Base-by-base conservation (phyloP, 1,284 basidiomycete species). In the Rhodotorula sp. region DNA sequence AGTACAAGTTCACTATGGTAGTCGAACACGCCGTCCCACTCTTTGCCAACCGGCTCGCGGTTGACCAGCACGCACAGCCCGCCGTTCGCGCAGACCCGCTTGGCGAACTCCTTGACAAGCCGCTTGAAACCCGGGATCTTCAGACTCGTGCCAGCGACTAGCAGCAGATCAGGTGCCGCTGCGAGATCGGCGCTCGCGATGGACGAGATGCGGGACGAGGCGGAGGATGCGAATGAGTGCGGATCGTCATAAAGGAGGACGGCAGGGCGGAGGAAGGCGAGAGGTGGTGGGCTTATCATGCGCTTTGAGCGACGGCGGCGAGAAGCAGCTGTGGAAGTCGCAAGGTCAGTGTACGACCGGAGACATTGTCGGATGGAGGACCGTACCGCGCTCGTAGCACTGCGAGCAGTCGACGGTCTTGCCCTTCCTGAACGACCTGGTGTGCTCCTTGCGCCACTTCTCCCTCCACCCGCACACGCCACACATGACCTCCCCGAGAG, bases 81-180 rank as follows among this genome's bases (percentile, higher is more conserved):
- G 13, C 70, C 84, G 80, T 68, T 58, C 82, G 84, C 59, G 79
- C 83, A 79, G 85, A 96, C 90, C 21, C 85, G 86, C 76, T 88
- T 89, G 16, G 94, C 91, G 76, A 97, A 96, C 67, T 94, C 92
- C 81, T 93, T 94, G 59, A 97, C 92, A 55, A 97, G 87, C 75
- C 89, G 90, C 82, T 92, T 94, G 61, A 97, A 85, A 12, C 95
- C 95, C 77, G 95, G 93, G 9, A 97, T 92, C 80, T 97, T 96
- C 75, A 98, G 87, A 44, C 92, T 94, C 17, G 95, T 97, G 46
- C 95, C 95, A 88, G 97, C 96, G 77, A 98, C 90, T 78, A 98
- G 89, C 50, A 98, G 85, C 83, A 97, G 86, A 79, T 97, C 94
- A 0, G 95, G 95, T 77, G 88, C 8, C 4, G 34, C 7, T 2